Evolutionary conservation across 2,329 filamentous ascomycete species (phyloP).

Genomic region (Ilyonectria robusta): DNA sequence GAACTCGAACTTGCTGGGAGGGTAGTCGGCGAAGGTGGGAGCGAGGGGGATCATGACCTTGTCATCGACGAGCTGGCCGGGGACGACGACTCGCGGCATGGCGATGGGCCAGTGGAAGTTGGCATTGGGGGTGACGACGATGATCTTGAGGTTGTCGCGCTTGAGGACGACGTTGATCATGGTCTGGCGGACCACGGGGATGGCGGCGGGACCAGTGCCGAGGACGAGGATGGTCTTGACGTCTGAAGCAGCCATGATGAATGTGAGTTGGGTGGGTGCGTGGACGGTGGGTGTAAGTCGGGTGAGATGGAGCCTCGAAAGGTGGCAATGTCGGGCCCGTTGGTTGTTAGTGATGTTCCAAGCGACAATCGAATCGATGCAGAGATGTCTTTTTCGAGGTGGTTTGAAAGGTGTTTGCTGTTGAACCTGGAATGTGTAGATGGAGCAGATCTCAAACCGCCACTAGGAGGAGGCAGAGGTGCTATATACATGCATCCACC

Average conservation of each 20-base stretch:
- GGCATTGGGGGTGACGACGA: slow-evolving; percentile 63
- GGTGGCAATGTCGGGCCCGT: background rate
- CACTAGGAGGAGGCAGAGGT: background rate
- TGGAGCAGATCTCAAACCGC: background rate
- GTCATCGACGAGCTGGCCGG: slow-evolving; percentile 60
- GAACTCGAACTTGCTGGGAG: slow-evolving; percentile 64
- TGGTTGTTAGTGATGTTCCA: background rate
- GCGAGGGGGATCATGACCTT: slow-evolving; percentile 53
- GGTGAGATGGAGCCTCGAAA: background rate
- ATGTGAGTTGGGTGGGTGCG: background rate
- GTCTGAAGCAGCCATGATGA: slow-evolving; percentile 36
- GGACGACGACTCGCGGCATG: slow-evolving; percentile 62
- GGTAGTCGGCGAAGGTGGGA: slow-evolving; percentile 64
- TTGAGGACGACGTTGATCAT: slow-evolving; percentile 60
- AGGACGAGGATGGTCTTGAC: slow-evolving; percentile 63
- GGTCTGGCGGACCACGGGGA: slow-evolving; percentile 65
- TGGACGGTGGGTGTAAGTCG: slow-evolving; percentile 21
- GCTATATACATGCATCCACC: slow-evolving; percentile 5
- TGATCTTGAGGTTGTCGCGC: slow-evolving; percentile 58
- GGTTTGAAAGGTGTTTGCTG: background rate
- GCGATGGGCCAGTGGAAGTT: slow-evolving; percentile 66
- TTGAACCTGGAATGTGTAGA: background rate
- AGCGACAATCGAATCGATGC: background rate
- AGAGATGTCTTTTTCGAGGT: background rate
- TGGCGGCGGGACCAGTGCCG: slow-evolving; percentile 62